These are phyloP conservation scores for Aureobasidium sp. DNA, from an alignment of 2,329 filamentous ascomycete species.

Conservation along the genomic window DNA sequence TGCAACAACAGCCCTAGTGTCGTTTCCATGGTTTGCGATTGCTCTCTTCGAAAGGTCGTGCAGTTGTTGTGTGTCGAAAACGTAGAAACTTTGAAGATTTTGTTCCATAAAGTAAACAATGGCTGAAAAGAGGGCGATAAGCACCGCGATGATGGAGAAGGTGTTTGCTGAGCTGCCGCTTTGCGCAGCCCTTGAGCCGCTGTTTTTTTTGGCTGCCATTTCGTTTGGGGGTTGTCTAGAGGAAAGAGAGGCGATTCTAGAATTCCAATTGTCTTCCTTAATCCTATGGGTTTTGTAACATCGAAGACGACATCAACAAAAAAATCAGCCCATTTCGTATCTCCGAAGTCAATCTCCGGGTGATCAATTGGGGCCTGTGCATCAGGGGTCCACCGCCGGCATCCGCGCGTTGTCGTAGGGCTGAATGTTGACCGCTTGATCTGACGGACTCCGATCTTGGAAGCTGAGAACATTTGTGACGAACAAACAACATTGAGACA, in stretches of 20 bases:
- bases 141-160: constrained; percentile 37
- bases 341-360: constrained; percentile 10
- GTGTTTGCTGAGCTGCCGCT: not conserved
- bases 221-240: not conserved
- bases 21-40: constrained; percentile 61
- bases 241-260: not conserved
- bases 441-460: too few relatives aligned
- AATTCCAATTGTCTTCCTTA: not conserved
- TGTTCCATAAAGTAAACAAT: constrained; percentile 49
- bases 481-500: not conserved
- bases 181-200: not conserved
- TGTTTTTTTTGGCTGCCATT: not conserved
- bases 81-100: constrained; percentile 52
- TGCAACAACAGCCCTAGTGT: constrained; percentile 59
- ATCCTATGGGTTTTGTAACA: not conserved
- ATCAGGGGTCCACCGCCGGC: not conserved
- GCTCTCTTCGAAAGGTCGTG: constrained; percentile 59
- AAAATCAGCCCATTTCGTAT: constrained; percentile 11
- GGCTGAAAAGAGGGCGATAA: constrained; percentile 47
- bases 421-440: not conserved
- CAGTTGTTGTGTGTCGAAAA: constrained; percentile 62
- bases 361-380: not conserved
- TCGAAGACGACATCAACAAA: constrained; percentile 6
- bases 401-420: constrained; percentile 1
- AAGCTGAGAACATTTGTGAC: not conserved